Evolutionary conservation across 768 basidiomycete species (phyloP).

Genomic region (Pleurotus giganteus): DNA sequence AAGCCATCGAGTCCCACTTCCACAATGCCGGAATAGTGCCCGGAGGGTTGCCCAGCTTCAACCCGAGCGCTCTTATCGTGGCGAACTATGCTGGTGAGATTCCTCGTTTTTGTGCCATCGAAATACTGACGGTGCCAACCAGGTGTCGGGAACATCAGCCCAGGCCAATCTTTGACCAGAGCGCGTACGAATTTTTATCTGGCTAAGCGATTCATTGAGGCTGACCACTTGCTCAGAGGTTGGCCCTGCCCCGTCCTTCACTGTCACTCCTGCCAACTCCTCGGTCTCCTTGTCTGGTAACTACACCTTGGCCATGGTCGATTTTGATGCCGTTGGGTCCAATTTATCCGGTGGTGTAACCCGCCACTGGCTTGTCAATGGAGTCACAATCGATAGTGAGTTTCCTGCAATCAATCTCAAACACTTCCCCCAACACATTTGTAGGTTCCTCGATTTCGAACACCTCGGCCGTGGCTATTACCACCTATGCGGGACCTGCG

Average conservation of each 20-base stretch:
- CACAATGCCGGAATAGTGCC: slow-evolving; percentile 60
- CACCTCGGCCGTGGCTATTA: slow-evolving; percentile 47
- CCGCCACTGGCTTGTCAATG: slow-evolving; percentile 81
- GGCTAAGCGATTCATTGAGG: not conserved
- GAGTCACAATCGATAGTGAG: slow-evolving; percentile 48
- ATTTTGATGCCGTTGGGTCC: slow-evolving; percentile 66
- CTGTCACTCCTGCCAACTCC: slow-evolving; percentile 47
- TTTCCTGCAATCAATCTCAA: not conserved
- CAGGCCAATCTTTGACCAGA: slow-evolving; percentile 59
- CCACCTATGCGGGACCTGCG: slow-evolving; percentile 68
- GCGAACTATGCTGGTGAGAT: slow-evolving; percentile 44
- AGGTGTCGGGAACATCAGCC: slow-evolving; percentile 46
- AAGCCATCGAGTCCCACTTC: slow-evolving; percentile 70
- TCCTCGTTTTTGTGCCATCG: not conserved
- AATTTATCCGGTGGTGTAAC: slow-evolving; percentile 58
- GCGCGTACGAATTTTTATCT: slow-evolving; percentile 42
- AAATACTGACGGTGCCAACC: not conserved
- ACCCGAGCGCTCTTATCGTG: slow-evolving; percentile 55
- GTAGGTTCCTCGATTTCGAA: slow-evolving; percentile 39
- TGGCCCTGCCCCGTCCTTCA: slow-evolving; percentile 49
- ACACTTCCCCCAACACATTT: not conserved
- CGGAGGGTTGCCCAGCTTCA: slow-evolving; percentile 54
- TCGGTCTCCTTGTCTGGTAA: slow-evolving; percentile 43
- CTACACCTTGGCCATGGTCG: slow-evolving; percentile 74
- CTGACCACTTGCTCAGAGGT: slow-evolving; percentile 46